Base-by-base conservation (phyloP, 352 stramenopile species). In the Globisporangium sylvaticum region DNA sequence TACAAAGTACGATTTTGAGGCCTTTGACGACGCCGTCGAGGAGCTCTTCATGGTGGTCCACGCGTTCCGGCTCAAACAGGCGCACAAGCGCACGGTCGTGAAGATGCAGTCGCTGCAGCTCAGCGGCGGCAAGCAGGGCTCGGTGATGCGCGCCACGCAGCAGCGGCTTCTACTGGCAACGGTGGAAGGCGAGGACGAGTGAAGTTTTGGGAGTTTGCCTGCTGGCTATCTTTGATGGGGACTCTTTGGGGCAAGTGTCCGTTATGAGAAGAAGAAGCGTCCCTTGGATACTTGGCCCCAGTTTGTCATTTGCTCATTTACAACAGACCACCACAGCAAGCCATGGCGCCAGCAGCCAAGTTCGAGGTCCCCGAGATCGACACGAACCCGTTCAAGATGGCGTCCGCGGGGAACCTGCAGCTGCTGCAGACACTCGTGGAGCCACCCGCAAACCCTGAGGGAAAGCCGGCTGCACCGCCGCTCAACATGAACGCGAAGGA, bases 311-410 rank as follows among this genome's bases (percentile, higher is more conserved):
- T 18, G 3, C 46, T 54, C 48, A 29, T 27, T 29, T 29, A 18
- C 48, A 29, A 7, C 10, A 46, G 20, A 18, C 32, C 8, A 53
- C 18, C 46, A 25, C 20, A 29, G 31, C 31, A 27, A 54, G 48
- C 42, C 29, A 48, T 67, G 52, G 55, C 76, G 20, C 66, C 62
- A 53, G 52, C 64, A 53, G 57, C 64, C n/a, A 95, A 94, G 76
- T 76, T 87, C 57, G 83, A 96, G 70, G 65, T 91, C 59, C 83
- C 84, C 0, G 86, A 91, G 22, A 82, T 94, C 58, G 88, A 96
- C 67, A 86, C 77, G 31, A 94, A 96, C 53, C 88, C 84, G 52
- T 94, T 91, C 66, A 96, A 96, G 74, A 90, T 96, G 73, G 86
- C 88, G 60, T 72, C 83, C 18, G 83, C 92, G 18, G 88, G 88